Evolutionary conservation across 2,329 filamentous ascomycete species (phyloP), one percentile per base, ranked within the genome.

Genomic region (Exophiala viscosa): DNA sequence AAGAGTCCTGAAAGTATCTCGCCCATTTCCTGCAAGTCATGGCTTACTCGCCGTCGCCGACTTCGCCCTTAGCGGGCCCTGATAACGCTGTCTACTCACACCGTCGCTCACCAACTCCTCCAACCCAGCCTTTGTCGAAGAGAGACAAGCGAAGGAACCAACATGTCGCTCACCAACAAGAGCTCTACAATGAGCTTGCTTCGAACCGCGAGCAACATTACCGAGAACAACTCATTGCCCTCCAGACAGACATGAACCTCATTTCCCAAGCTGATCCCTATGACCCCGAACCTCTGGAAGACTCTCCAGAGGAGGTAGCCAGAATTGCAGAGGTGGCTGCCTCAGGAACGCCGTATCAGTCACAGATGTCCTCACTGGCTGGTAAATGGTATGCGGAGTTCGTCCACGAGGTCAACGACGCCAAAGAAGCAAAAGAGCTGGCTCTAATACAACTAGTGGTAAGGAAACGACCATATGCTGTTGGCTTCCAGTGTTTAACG

Each of bases 211-310:
- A 96, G 69, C 77, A 81, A 58, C 85, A 90, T 64, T 97, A 95
- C 70, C 84, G 91, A 57, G 88, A 93, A 60, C 90, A 96, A 70
- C 80, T 96, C 2, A 86, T 93, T 65, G 89, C 89, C 61, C 83
- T 96, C n/a, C 91, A 96, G 72, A 85, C 89, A 60, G 91, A 96
- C 69, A 90, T 91, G 72, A 88, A 82, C 53, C 79, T 95, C 41
- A 89, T 96, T 60, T 85, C 90, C 69, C 85, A 88, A 62, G 88
- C 93, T 47, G 87, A 96, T 65, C 87, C 88, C 1, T 95, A 95
- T 68, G 77, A 79, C 47, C 77, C 84, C 55, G 81, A 83, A 55
- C 83, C 88, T 44, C 77, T 96, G 49, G 80, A 81, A 11, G 82
- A 85, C 59, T 73, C 72, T 17, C 74, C 78, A 42, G 85, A 90